These are phyloP conservation scores for Ambrosia trifida DNA, from an alignment of 129 eudicot genomes.

Conservation along the genomic window DNA sequence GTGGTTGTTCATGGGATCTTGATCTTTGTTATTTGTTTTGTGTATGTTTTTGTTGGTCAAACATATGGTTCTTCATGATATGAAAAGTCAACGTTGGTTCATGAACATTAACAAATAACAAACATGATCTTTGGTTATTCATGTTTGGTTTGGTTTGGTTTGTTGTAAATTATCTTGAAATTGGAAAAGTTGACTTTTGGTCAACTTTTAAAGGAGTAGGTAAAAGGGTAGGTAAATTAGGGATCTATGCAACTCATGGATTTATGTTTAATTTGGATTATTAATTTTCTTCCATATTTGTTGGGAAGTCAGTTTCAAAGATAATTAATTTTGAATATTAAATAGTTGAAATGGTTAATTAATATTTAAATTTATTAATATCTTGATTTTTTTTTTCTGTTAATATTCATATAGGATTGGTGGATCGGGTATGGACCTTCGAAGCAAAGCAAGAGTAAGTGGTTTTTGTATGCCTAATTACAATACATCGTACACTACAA, in stretches of 20 bases:
- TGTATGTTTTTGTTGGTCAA: slow-evolving; percentile 14
- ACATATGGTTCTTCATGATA: slow-evolving; percentile 12
- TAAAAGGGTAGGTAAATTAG: neutral
- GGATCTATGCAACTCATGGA: neutral
- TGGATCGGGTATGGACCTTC: slow-evolving; percentile 82
- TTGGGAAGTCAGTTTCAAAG: slow-evolving; percentile 9
- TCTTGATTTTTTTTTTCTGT: neutral
- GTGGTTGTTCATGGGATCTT: neutral
- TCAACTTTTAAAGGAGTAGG: slow-evolving; percentile 18
- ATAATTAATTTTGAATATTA: slow-evolving; percentile 5
- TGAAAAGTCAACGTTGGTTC: slow-evolving; percentile 15
- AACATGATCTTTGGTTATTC: slow-evolving; percentile 17
- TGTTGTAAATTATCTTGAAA: slow-evolving; percentile 8
- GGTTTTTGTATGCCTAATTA: neutral
- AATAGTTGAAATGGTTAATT: neutral
- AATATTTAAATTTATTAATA: neutral
- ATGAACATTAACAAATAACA: neutral
- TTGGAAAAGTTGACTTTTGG: slow-evolving; percentile 26
- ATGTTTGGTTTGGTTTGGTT: slow-evolving; percentile 23
- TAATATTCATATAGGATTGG: slow-evolving; percentile 62
- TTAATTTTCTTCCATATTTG: neutral
- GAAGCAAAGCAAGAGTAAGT: slow-evolving; percentile 96
- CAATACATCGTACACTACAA: too few relatives aligned
- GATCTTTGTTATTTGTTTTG: slow-evolving; percentile 23
- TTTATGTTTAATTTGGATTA: neutral